Conservation (phyloP, 2,329 filamentous ascomycete species). For the Tolypocladium cylindrosporum region DNA sequence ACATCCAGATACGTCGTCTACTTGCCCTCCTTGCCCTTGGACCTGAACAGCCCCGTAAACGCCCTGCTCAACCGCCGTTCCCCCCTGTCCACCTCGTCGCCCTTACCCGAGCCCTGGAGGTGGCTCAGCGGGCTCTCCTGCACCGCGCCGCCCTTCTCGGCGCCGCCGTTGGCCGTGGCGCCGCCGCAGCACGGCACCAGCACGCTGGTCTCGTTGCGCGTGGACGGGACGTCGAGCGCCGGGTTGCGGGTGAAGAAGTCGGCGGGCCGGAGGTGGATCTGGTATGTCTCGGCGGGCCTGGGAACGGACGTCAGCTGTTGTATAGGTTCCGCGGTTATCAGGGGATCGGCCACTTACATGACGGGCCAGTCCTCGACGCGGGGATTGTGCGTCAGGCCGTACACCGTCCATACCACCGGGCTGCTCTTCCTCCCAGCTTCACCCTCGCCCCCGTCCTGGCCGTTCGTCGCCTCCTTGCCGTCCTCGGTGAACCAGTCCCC, state of each 20-base stretch:
- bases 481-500: slow-evolving; percentile 34
- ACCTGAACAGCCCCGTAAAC: slow-evolving; percentile 1
- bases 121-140: slow-evolving; percentile 21
- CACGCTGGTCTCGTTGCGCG: slow-evolving; percentile 28
- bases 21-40: slow-evolving; percentile 1
- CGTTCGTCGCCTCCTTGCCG: slow-evolving; percentile 5
- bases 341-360: slow-evolving; percentile 27
- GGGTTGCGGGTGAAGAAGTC: slow-evolving; percentile 39
- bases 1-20: not conserved
- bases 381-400: slow-evolving; percentile 38
- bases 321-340: not conserved
- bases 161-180: slow-evolving; percentile 1
- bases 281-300: slow-evolving; percentile 38
- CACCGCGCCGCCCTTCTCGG: slow-evolving; percentile 8
- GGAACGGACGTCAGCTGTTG: not conserved
- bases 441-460: slow-evolving; percentile 1
- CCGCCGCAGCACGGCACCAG: slow-evolving; percentile 24
- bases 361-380: slow-evolving; percentile 40
- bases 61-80: slow-evolving; percentile 1
- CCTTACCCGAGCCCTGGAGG: slow-evolving; percentile 15
- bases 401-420: slow-evolving; percentile 36
- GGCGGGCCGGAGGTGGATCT: slow-evolving; percentile 28
- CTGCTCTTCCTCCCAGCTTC: slow-evolving; percentile 13
- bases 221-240: slow-evolving; percentile 32
- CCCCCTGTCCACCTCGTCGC: not conserved